Conservation (phyloP, 495 filamentous ascomycete genomes). For the Hypomontagnella monticulosa region DNA sequence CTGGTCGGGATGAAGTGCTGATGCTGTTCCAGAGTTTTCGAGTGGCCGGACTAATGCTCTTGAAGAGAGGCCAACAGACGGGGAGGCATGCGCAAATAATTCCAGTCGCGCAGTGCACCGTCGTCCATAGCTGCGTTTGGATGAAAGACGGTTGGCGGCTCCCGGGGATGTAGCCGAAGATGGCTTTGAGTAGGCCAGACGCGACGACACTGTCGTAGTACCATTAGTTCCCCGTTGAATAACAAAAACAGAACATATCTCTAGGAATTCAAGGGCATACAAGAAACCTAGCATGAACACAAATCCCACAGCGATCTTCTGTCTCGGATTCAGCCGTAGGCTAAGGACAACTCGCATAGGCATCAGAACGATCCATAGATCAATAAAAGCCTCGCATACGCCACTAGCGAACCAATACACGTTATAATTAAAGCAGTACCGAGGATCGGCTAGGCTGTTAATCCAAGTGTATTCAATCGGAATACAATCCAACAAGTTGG, state of each 20-base stretch:
- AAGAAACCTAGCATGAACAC: constrained; percentile 17
- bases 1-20: too few relatives aligned
- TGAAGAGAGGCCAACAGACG: constrained; percentile 26
- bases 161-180: constrained; percentile 6
- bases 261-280: too few relatives aligned
- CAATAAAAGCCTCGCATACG: constrained; percentile 17
- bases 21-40: too few relatives aligned
- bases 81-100: constrained; percentile 31
- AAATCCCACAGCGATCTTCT: constrained; percentile 15
- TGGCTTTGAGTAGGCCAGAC: constrained; percentile 16
- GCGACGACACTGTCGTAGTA: constrained; percentile 9
- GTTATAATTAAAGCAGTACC: constrained; percentile 29
- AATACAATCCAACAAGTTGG: constrained; percentile 22
- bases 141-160: constrained; percentile 4
- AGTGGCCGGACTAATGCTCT: too few relatives aligned
- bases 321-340: constrained; percentile 1
- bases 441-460: constrained; percentile 14
- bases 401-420: constrained; percentile 11
- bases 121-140: constrained; percentile 20
- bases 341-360: constrained; percentile 12
- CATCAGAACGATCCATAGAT: constrained; percentile 15
- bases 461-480: constrained; percentile 22
- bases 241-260: too few relatives aligned
- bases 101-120: constrained; percentile 18
- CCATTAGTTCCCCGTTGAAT: not conserved